phyloP scores from a whole-genome alignment of 108 stramenopile species.

The Skeletonema potamos region DNA sequence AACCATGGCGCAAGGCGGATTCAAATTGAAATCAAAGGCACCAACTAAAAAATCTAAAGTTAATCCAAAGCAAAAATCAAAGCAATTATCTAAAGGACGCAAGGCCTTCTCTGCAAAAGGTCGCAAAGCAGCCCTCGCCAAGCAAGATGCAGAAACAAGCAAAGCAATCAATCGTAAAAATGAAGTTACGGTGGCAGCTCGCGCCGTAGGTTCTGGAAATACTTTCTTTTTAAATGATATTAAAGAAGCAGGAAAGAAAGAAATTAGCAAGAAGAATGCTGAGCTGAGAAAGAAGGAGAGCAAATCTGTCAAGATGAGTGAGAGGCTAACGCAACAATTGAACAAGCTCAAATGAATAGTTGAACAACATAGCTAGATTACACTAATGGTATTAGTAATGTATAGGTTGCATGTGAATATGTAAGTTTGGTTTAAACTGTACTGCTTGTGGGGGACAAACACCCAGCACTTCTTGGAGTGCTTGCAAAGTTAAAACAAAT shows the following conservation, averaged over 20 bases:
- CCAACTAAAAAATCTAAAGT: constrained; percentile 27
- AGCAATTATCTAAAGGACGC: constrained; percentile 46
- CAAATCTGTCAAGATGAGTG: constrained; percentile 62
- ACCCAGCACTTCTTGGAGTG: no score
- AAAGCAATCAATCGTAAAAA: constrained; percentile 82
- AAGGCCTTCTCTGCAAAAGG: constrained; percentile 61
- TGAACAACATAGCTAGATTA: background rate
- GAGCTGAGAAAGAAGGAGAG: constrained; percentile 68
- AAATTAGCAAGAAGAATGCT: constrained; percentile 46
- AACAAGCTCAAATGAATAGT: constrained; percentile 48
- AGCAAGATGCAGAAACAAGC: constrained; percentile 53
- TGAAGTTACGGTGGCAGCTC: constrained; percentile 73
- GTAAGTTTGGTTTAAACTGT: no score
- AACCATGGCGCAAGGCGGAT: constrained; percentile 45
- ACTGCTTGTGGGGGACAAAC: no score
- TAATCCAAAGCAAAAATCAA: constrained; percentile 17
- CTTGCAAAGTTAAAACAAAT: no score
- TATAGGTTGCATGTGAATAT: background rate
- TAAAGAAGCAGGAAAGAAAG: constrained; percentile 60
- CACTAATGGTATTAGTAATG: background rate
- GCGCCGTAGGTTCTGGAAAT: constrained; percentile 61
- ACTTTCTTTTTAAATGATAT: constrained; percentile 77
- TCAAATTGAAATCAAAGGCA: constrained; percentile 43
- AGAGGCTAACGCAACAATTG: constrained; percentile 65
- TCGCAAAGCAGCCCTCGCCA: constrained; percentile 40